Conservation (phyloP, 306 rosid species). For the Aeschynomene evenia region DNA sequence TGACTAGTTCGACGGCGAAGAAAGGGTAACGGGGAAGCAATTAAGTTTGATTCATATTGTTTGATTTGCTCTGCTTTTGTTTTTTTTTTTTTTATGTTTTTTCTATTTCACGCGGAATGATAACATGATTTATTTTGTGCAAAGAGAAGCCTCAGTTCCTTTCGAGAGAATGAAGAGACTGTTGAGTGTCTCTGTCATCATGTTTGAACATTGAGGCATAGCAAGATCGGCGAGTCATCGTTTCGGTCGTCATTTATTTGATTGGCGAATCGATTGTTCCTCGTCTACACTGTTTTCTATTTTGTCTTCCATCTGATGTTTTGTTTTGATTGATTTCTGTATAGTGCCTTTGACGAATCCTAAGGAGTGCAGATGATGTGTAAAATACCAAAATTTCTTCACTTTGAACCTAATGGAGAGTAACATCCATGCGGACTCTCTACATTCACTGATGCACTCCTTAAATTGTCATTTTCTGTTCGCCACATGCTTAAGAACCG, state of each 20-base stretch:
- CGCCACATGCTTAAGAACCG: not conserved
- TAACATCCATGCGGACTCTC: conserved; percentile 4
- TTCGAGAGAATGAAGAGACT: conserved; percentile 26
- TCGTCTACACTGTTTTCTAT: conserved; percentile 45
- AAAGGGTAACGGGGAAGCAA: not conserved
- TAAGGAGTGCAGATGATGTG: conserved; percentile 29
- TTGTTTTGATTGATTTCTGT: not conserved
- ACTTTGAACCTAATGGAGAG: conserved; percentile 32
- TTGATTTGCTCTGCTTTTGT: not conserved
- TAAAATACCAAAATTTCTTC: conserved; percentile 6
- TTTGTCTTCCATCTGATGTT: rapidly evolving
- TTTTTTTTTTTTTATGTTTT: not conserved
- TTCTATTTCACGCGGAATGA: not conserved
- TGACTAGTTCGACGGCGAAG: not conserved
- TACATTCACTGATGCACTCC: conserved; percentile 24
- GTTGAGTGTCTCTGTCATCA: conserved; percentile 30
- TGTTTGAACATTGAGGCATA: conserved; percentile 52
- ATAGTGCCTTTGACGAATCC: not conserved
- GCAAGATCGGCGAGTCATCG: conserved; percentile 72
- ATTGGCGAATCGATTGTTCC: conserved; percentile 81
- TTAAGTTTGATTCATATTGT: not conserved
- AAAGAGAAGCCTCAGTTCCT: conserved; percentile 37
- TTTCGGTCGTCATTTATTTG: conserved; percentile 62
- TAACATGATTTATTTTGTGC: not conserved
- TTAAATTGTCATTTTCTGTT: not conserved